Percentiles rank a stretch among this genome's conserved stretches.
phyloP scores from a whole-genome alignment of 2,329 filamentous ascomycete species.

The Pseudogymnoascus sp. region DNA sequence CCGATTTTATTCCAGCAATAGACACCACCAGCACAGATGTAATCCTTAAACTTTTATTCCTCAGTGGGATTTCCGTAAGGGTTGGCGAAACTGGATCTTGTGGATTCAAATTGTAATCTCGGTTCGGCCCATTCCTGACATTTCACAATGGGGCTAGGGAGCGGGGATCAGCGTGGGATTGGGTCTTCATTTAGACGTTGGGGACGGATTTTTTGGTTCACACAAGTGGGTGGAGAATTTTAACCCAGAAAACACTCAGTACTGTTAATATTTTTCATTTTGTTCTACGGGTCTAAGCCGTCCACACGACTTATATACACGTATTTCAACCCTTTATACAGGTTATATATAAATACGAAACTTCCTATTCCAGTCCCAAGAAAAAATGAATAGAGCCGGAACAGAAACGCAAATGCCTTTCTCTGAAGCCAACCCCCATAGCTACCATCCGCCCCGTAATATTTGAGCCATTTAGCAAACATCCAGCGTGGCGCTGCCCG shows the following conservation, averaged over 20 bases:
- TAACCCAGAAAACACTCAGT: background rate
- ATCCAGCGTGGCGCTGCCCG: constrained; percentile 36
- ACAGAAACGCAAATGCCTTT: background rate
- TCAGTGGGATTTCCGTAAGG: background rate
- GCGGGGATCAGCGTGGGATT: background rate
- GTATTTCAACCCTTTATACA: background rate
- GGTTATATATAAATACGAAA: background rate
- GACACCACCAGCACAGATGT: background rate
- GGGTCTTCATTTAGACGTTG: no score
- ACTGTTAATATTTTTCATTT: background rate
- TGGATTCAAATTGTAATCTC: background rate
- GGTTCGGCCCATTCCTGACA: background rate
- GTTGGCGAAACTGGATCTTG: background rate
- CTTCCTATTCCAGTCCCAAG: background rate
- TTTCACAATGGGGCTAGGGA: background rate
- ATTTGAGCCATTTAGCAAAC: constrained; percentile 31
- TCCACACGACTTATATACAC: background rate
- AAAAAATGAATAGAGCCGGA: background rate
- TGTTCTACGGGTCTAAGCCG: background rate
- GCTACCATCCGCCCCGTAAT: background rate
- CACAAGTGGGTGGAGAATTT: background rate
- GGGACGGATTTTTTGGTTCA: no score
- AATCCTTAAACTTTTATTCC: background rate
- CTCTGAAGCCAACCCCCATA: background rate
- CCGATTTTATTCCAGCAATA: background rate